Percentiles rank a stretch among this genome's conserved stretches.
Conservation (phyloP, 257 asterid species). For the Plantago ovata region DNA sequence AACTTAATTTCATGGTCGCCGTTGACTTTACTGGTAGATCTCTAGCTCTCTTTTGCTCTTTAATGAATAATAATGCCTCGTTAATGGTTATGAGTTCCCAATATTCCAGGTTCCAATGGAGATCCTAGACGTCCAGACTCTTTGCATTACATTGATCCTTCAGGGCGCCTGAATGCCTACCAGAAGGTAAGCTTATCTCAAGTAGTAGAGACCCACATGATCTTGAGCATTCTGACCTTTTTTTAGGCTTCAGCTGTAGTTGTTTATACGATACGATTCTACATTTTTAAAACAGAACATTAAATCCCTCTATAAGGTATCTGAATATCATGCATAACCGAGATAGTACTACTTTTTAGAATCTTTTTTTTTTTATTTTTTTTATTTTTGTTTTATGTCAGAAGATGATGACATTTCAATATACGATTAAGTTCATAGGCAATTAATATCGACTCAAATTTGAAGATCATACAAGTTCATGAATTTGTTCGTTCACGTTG, state of each 20-base stretch:
- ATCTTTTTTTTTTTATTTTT: no score
- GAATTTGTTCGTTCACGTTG: no score
- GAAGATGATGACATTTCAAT: no score
- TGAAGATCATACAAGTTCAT: no score
- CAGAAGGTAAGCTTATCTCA: conserved; percentile 49
- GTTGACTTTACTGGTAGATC: conserved; percentile 76
- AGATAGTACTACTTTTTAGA: no score
- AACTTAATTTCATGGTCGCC: conserved; percentile 82
- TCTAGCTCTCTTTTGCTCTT: conserved; percentile 5
- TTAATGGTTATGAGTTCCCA: conserved; percentile 13
- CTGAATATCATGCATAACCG: no score
- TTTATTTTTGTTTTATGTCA: no score
- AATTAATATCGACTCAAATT: no score
- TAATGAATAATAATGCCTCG: not conserved
- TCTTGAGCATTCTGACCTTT: no score
- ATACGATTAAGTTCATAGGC: no score
- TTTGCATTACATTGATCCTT: conserved; percentile 64
- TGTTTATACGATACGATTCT: not conserved
- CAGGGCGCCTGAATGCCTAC: conserved; percentile 62
- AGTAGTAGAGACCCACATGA: not conserved
- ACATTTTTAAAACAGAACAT: not conserved
- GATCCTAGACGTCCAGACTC: conserved; percentile 49
- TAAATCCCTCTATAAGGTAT: no score
- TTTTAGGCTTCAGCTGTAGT: no score
- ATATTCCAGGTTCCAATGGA: conserved; percentile 64